Conservation (phyloP, 306 rosid species). For the Acmispon strigosus region DNA sequence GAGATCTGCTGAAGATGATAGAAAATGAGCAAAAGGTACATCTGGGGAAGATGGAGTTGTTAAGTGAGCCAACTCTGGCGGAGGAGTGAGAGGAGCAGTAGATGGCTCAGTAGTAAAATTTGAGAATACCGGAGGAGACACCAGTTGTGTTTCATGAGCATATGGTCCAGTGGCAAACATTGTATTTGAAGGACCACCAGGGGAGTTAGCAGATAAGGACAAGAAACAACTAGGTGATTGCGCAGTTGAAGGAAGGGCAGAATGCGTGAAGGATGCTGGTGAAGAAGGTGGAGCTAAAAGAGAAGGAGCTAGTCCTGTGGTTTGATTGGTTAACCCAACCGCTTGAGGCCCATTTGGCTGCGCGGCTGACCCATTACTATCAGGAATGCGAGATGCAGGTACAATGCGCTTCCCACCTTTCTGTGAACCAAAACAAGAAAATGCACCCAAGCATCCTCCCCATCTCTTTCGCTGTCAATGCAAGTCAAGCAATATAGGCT, state of each 20-base stretch:
- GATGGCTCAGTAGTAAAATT: constrained; percentile 98
- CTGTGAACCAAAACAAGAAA: constrained; percentile 80
- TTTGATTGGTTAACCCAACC: constrained; percentile 65
- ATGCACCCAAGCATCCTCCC: constrained; percentile 95
- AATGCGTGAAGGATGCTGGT: constrained; percentile 90
- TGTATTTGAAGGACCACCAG: constrained; percentile 93
- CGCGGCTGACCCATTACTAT: constrained; percentile 54
- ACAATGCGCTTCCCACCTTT: constrained; percentile 96
- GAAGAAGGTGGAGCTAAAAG: constrained; percentile 98
- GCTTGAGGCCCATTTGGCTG: constrained; percentile 84
- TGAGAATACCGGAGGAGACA: constrained; percentile 97
- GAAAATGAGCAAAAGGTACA: constrained; percentile 95
- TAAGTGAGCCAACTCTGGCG: constrained; percentile 95
- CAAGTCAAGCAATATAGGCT: constrained; percentile 16
- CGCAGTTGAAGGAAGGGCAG: constrained; percentile 91
- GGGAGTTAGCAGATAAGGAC: constrained; percentile 87
- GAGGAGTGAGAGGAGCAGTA: constrained; percentile 97
- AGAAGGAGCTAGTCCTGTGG: constrained; percentile 71
- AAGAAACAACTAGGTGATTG: constrained; percentile 86
- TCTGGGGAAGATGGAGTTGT: constrained; percentile 99
- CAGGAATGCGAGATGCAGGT: constrained; percentile 81
- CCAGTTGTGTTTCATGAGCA: constrained; percentile 87
- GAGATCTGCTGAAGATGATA: constrained; percentile 70
- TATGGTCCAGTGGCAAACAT: constrained; percentile 96
- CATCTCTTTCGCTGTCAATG: constrained; percentile 88